Base-by-base conservation (phyloP, 768 basidiomycete species). In the Kwoniella pini region DNA sequence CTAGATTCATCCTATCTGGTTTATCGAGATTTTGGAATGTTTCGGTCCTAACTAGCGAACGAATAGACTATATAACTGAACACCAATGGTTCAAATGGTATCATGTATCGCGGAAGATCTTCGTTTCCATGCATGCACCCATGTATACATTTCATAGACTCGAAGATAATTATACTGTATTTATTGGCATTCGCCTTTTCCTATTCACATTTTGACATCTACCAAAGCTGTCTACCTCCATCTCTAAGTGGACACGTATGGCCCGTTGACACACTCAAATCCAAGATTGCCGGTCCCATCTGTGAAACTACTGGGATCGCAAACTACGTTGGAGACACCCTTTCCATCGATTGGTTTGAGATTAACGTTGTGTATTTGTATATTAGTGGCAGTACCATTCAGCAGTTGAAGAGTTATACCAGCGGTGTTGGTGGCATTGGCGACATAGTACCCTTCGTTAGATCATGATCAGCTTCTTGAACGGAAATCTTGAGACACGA, bases 351-450 rank as follows among this genome's bases (percentile, higher is more conserved):
- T 33, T 6, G 51, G 51, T 21, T 31, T 52, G 13, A 52, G 31
- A 21, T 52, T 52, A 10, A 52, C 33, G 21, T 52, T 52, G 13
- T 52, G 26, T 7, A 52, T 22, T 36, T 36, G 51, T 9, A 52
- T 52, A 22, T 52, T 52, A 19, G 51, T 52, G 4, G 51, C 51
- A 7, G 13, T 36, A 5, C 21, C 11, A 19, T 54, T 52, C 6
- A 60, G 58, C 24, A 60, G 36, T 44, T 60, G 58, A n/a, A 60
- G 26, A 12, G 58, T 60, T 50, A 60, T 39, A 12, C 12, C 58
- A 5, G 58, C 49, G 19, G 27, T 60, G 13, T 54, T 52, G 13
- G 58, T 60, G 15, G 31, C 51, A 26, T 60, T 54, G 9, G 50
- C 50, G 39, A 60, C 51, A 44, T 60, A 28, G 51, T 60, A 60